These are phyloP conservation scores for Neofusicoccum sp. DNA, from an alignment of 2,329 filamentous ascomycete species.

Conservation along the genomic window DNA sequence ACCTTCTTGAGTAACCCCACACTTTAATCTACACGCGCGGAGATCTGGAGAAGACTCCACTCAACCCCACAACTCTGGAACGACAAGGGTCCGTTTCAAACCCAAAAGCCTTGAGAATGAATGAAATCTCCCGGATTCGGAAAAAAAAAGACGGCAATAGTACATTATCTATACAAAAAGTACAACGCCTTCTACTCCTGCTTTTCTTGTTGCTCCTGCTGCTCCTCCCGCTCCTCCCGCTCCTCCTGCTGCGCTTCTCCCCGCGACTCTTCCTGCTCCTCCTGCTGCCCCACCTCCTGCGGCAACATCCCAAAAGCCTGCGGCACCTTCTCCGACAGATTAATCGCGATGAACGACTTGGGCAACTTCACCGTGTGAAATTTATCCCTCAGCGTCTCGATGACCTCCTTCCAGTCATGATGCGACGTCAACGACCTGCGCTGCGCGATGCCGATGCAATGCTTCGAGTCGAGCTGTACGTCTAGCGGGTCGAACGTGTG, in stretches of 20 bases:
- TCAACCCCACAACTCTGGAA: too few species aligned
- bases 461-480: slow-evolving; percentile 91
- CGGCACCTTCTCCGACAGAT: slow-evolving; percentile 49
- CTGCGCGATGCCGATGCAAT: slow-evolving; percentile 94
- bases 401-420: slow-evolving; percentile 93
- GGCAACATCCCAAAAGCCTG: slow-evolving; percentile 43
- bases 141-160: not conserved
- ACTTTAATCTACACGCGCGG: too few species aligned
- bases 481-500: slow-evolving; percentile 96
- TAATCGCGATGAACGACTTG: slow-evolving; percentile 52
- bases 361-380: slow-evolving; percentile 74
- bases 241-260: not conserved
- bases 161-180: not conserved
- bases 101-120: too few species aligned
- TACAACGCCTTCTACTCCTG: not conserved
- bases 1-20: too few species aligned
- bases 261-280: not conserved
- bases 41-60: too few species aligned
- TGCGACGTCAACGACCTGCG: slow-evolving; percentile 85
- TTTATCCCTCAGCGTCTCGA: slow-evolving; percentile 89
- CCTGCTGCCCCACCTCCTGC: slow-evolving; percentile 36
- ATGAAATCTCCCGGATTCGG: too few species aligned
- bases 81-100: too few species aligned
- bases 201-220: not conserved
- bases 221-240: not conserved